Evolutionary conservation across 805 yeast genomes (phyloP).

Genomic region (Torulaspora franciscae): DNA sequence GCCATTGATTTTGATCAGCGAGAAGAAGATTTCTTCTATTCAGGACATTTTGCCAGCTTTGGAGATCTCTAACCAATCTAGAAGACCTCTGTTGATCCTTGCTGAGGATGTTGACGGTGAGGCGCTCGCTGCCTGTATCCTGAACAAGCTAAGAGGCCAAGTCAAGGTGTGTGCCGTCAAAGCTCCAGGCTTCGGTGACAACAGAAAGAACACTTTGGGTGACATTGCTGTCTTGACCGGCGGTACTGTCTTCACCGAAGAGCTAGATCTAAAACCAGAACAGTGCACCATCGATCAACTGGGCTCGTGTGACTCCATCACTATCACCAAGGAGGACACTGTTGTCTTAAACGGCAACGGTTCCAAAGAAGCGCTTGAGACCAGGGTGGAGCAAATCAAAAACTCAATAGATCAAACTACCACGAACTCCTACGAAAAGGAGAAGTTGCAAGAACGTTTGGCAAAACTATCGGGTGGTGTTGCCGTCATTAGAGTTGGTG

Average conservation of each 20-base stretch:
- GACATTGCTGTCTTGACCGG: conserved; percentile 94
- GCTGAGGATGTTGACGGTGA: conserved; percentile 98
- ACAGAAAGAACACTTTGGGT: conserved; percentile 92
- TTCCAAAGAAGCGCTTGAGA: conserved; percentile 66
- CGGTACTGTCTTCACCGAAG: conserved; percentile 83
- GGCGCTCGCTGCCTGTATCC: conserved; percentile 95
- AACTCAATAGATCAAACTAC: conserved; percentile 65
- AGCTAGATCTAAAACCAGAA: conserved; percentile 91
- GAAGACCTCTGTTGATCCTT: conserved; percentile 87
- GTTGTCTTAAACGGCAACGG: conserved; percentile 93
- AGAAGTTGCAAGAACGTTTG: conserved; percentile 93
- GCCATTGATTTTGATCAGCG: conserved; percentile 82
- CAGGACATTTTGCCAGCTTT: conserved; percentile 90
- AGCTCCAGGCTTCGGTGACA: conserved; percentile 99
- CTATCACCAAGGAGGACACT: conserved; percentile 93
- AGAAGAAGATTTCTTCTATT: conserved; percentile 86
- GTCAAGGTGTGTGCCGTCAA: conserved; percentile 96
- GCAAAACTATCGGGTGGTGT: conserved; percentile 98
- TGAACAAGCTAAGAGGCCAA: conserved; percentile 97
- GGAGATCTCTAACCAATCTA: conserved; percentile 85
- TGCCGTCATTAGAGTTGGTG: conserved; percentile 97
- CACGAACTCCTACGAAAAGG: conserved; percentile 85
- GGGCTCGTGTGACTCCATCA: conserved; percentile 87
- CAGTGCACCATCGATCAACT: conserved; percentile 84
- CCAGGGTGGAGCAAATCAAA: conserved; percentile 93